Conservation (phyloP, 2,329 filamentous ascomycete species). For the Pseudomassariella vexata region DNA sequence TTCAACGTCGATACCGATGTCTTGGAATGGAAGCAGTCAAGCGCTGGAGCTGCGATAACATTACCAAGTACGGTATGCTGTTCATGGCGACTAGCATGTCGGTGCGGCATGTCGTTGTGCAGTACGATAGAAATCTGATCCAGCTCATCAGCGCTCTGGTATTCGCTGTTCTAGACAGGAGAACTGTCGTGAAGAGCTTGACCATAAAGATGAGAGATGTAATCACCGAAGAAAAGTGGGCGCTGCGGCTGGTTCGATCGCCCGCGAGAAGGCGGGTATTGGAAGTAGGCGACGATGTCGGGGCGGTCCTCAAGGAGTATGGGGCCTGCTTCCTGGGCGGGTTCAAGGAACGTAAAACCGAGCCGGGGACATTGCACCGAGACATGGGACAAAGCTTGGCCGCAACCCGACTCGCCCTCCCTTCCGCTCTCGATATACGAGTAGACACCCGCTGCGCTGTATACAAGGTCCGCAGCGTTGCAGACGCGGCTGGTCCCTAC, state of each 20-base stretch:
- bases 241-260: background rate
- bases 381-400: background rate
- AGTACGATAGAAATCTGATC: slow-evolving; percentile 5
- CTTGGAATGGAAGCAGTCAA: slow-evolving; percentile 5
- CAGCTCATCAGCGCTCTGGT: slow-evolving; percentile 1
- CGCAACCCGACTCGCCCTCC: background rate
- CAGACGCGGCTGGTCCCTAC: background rate
- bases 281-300: background rate
- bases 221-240: background rate
- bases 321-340: slow-evolving; percentile 2
- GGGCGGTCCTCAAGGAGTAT: background rate
- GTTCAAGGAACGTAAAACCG: background rate
- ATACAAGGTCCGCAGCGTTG: no score
- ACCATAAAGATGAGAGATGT: slow-evolving; percentile 3
- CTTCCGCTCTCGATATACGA: background rate
- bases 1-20: slow-evolving; percentile 5
- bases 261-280: background rate
- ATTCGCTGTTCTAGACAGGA: slow-evolving; percentile 2
- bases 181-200: slow-evolving; percentile 3
- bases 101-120: slow-evolving; percentile 6
- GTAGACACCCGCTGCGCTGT: no score
- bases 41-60: slow-evolving; percentile 3
- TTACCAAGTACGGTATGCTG: slow-evolving; percentile 1
- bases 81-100: slow-evolving; percentile 5
- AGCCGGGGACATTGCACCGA: slow-evolving; percentile 1